Percentiles rank a stretch among this genome's conserved stretches.
phyloP scores from a whole-genome alignment of 768 basidiomycete species.

The Macrolepiota dolichaula region DNA sequence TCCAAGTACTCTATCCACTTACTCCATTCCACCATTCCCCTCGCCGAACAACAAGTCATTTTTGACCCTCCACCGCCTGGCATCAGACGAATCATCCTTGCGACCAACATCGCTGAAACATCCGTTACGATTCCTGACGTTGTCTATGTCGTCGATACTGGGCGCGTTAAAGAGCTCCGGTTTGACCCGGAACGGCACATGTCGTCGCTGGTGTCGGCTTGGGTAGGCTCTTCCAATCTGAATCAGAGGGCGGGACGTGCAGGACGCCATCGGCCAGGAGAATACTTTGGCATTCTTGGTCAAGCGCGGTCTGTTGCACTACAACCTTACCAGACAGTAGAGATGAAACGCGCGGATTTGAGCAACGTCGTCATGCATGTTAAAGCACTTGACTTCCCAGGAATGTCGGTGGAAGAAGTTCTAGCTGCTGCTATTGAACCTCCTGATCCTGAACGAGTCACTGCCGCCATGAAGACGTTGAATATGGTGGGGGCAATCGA shows the following conservation, averaged over 20 bases:
- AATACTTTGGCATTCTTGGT: constrained; percentile 85
- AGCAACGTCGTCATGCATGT: constrained; percentile 96
- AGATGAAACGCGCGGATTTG: constrained; percentile 91
- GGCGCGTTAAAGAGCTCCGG: constrained; percentile 81
- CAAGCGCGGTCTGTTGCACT: constrained; percentile 56
- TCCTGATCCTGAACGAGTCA: constrained; percentile 72
- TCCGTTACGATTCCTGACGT: constrained; percentile 95
- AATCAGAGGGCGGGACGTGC: constrained; percentile 92
- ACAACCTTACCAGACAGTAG: constrained; percentile 82
- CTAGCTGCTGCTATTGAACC: constrained; percentile 84
- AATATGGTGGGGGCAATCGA: constrained; percentile 89
- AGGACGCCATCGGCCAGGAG: constrained; percentile 85
- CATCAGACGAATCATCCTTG: constrained; percentile 82
- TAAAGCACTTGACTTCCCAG: constrained; percentile 87
- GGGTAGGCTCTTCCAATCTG: constrained; percentile 88
- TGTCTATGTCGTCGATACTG: constrained; percentile 90
- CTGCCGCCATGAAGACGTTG: constrained; percentile 74
- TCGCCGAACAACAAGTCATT: constrained; percentile 84
- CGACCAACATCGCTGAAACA: constrained; percentile 95
- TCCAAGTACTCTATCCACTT: constrained; percentile 68
- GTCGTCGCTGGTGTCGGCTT: constrained; percentile 85
- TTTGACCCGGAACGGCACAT: constrained; percentile 89
- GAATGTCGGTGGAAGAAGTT: constrained; percentile 84
- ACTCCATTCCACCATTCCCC: constrained; percentile 86
- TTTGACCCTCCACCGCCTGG: constrained; percentile 80